Evolutionary conservation across 306 rosid genomes (phyloP).

Genomic region (Trifolium fragiferum): DNA sequence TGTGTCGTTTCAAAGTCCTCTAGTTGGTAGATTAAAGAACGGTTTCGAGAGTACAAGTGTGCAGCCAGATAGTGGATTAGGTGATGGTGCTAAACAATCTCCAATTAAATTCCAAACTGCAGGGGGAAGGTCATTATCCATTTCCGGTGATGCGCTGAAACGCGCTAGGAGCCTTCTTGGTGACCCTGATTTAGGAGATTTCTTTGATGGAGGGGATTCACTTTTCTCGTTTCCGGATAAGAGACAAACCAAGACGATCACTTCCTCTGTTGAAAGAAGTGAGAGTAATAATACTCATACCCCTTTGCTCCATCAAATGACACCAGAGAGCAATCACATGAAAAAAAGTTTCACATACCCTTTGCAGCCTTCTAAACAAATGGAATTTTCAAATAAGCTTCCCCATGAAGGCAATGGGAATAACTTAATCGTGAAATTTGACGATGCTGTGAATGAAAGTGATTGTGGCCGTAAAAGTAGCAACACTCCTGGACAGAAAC

Average conservation of each 20-base stretch:
- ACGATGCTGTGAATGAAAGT: slow-evolving; percentile 63
- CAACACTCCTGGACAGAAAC: slow-evolving; percentile 47
- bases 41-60: slow-evolving; percentile 36
- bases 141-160: slow-evolving; percentile 73
- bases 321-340: slow-evolving; percentile 11
- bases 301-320: slow-evolving; percentile 44
- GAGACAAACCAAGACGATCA: slow-evolving; percentile 5
- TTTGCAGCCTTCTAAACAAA: slow-evolving; percentile 46
- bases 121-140: slow-evolving; percentile 83
- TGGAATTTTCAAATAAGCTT: slow-evolving; percentile 50
- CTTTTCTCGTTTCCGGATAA: slow-evolving; percentile 46
- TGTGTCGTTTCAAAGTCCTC: slow-evolving; percentile 41
- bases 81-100: slow-evolving; percentile 46
- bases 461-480: slow-evolving; percentile 40
- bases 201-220: slow-evolving; percentile 57
- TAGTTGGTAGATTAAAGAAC: slow-evolving; percentile 41
- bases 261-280: slow-evolving; percentile 41
- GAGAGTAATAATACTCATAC: slow-evolving; percentile 45
- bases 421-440: slow-evolving; percentile 70
- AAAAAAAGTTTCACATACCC: slow-evolving; percentile 52
- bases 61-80: slow-evolving; percentile 13
- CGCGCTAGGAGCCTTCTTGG: slow-evolving; percentile 92
- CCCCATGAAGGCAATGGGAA: slow-evolving; percentile 50
- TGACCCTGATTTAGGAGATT: slow-evolving; percentile 77
- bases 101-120: slow-evolving; percentile 82